Percentiles rank a stretch among this genome's conserved stretches.
Evolutionary conservation across 495 filamentous ascomycete genomes (phyloP).

Genomic region (Pyronema omphalodes): DNA sequence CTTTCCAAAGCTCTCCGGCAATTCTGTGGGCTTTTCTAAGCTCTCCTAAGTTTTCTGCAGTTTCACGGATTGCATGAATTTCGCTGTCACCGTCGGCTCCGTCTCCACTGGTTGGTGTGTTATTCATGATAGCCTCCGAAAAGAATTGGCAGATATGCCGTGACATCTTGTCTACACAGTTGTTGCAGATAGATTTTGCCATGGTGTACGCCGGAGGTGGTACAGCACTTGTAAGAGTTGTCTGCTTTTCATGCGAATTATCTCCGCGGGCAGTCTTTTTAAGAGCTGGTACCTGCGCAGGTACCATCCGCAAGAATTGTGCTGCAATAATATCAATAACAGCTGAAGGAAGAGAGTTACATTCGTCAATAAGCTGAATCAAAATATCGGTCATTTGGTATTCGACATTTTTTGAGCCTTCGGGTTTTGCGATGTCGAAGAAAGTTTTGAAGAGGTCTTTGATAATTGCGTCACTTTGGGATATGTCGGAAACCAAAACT

Average conservation of each 20-base stretch:
- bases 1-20: slow-evolving; percentile 84
- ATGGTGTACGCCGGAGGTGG: slow-evolving; percentile 77
- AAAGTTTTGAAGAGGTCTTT: slow-evolving; percentile 64
- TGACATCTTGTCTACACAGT: slow-evolving; percentile 82
- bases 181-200: slow-evolving; percentile 83
- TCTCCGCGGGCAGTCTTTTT: slow-evolving; percentile 1
- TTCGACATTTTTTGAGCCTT: slow-evolving; percentile 70
- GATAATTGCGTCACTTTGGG: slow-evolving; percentile 54
- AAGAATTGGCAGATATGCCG: slow-evolving; percentile 90
- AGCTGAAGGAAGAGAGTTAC: slow-evolving; percentile 52
- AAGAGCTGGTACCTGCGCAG: slow-evolving; percentile 14
- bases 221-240: slow-evolving; percentile 38
- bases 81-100: slow-evolving; percentile 47
- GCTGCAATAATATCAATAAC: slow-evolving; percentile 89
- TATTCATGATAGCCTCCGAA: slow-evolving; percentile 84
- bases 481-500: slow-evolving; percentile 79
- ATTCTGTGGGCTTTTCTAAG: slow-evolving; percentile 75
- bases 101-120: slow-evolving; percentile 49
- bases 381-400: slow-evolving; percentile 78
- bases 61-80: slow-evolving; percentile 30
- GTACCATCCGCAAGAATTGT: slow-evolving; percentile 79
- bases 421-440: slow-evolving; percentile 71
- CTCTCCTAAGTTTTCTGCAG: slow-evolving; percentile 70
- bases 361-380: slow-evolving; percentile 72
- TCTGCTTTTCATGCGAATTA: slow-evolving; percentile 45